Evolutionary conservation across 2,329 filamentous ascomycete genomes (phyloP).

Genomic region (Clonostachys rosea): DNA sequence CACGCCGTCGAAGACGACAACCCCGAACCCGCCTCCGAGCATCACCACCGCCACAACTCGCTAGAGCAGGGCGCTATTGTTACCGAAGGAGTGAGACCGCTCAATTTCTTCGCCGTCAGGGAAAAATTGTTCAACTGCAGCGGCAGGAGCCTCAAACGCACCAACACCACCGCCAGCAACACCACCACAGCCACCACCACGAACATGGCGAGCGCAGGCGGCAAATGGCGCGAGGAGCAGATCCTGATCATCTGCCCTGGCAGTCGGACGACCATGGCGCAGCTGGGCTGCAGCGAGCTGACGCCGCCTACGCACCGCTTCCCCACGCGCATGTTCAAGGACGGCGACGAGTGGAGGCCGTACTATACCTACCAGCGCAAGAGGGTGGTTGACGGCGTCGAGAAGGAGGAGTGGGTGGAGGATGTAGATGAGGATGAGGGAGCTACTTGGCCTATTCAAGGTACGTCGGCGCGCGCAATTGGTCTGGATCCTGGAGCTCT

Average conservation of each 20-base stretch:
- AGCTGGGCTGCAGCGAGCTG: slow-evolving; percentile 85
- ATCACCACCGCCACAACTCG: too few species aligned
- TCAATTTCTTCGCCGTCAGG: background rate
- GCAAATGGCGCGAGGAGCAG: slow-evolving; percentile 62
- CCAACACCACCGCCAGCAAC: slow-evolving; percentile 1
- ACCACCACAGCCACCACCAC: slow-evolving; percentile 3
- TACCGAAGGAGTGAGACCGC: too few species aligned
- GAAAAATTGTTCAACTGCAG: background rate
- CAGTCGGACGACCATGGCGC: slow-evolving; percentile 84
- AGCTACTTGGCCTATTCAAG: slow-evolving; percentile 79
- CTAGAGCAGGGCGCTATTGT: too few species aligned
- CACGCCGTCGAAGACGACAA: too few species aligned
- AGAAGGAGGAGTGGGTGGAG: slow-evolving; percentile 75
- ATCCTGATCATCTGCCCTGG: slow-evolving; percentile 72
- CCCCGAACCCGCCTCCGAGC: too few species aligned
- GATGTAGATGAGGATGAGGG: slow-evolving; percentile 84
- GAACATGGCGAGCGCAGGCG: slow-evolving; percentile 49
- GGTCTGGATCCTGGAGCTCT: background rate
- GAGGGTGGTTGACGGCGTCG: slow-evolving; percentile 41
- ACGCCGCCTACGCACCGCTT: slow-evolving; percentile 85
- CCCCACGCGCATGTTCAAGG: slow-evolving; percentile 91
- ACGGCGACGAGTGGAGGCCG: slow-evolving; percentile 72
- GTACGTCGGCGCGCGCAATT: slow-evolving; percentile 23
- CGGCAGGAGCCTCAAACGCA: background rate
- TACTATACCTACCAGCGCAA: slow-evolving; percentile 69